phyloP scores from a whole-genome alignment of 495 filamentous ascomycete species.

The Penicillium lagena region DNA sequence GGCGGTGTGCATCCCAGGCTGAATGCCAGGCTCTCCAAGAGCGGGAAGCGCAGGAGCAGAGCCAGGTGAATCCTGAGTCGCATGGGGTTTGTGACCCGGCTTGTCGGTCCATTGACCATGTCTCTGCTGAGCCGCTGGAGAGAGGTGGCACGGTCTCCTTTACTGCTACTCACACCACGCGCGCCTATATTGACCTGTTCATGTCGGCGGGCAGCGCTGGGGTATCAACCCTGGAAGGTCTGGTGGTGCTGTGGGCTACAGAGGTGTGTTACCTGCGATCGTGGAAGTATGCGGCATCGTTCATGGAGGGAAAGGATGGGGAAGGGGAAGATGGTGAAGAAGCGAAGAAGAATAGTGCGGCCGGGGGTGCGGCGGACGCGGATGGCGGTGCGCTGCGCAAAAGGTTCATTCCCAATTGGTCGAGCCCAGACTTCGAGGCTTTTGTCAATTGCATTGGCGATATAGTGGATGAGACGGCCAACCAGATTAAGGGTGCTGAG shows the following conservation, averaged over 20 bases:
- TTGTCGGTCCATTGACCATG: neutral
- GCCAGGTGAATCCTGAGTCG: slow-evolving; percentile 1
- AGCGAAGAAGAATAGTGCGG: no score
- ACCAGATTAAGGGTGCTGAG: slow-evolving; percentile 30
- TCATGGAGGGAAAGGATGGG: slow-evolving; percentile 14
- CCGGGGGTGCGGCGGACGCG: slow-evolving; percentile 23
- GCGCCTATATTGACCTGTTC: slow-evolving; percentile 49
- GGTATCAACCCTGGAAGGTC: slow-evolving; percentile 51
- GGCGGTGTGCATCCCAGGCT: slow-evolving; percentile 11
- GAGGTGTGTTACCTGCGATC: slow-evolving; percentile 57
- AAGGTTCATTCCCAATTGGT: slow-evolving; percentile 64
- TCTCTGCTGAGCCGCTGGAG: slow-evolving; percentile 13
- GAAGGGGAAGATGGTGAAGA: slow-evolving; percentile 1
- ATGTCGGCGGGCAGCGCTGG: slow-evolving; percentile 40
- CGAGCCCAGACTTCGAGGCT: slow-evolving; percentile 47
- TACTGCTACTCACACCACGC: slow-evolving; percentile 35
- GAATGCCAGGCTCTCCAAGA: slow-evolving; percentile 15
- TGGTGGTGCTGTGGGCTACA: slow-evolving; percentile 69
- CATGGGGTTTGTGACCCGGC: neutral
- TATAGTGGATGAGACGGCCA: slow-evolving; percentile 39
- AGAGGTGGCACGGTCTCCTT: slow-evolving; percentile 13
- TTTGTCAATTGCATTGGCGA: slow-evolving; percentile 45
- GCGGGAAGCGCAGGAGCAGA: neutral
- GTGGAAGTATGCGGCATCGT: slow-evolving; percentile 49
- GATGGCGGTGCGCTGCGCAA: slow-evolving; percentile 57